Evolutionary conservation across 1,139 yeast genomes (phyloP), one percentile per base, ranked within the genome.

Genomic region (Debaryomyces robertsiae): DNA sequence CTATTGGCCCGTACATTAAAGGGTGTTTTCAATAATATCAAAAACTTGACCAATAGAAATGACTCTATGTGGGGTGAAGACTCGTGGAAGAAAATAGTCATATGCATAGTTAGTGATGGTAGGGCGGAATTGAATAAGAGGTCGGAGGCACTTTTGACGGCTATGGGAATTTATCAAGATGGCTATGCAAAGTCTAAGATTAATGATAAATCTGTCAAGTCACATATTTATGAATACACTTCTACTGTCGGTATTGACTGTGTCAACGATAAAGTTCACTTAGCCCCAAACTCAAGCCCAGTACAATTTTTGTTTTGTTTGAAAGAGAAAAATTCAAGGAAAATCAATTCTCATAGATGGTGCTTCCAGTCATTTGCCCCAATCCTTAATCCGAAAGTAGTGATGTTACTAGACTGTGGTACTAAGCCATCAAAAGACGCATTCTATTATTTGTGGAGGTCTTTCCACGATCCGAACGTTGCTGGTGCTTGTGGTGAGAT

Each of bases 401-500:
- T 87, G 34, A 78, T 85, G 58, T 67, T 86, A 43, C 67, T 86
- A 38, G 95, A 86, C 60, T 88, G 90, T 44, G 95, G 95, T 48
- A 86, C 95, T 4, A 79, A 79, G 46, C 94, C 95, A 1, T 73
- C 82, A 6, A 72, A 75, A 46, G 84, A 82, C 52, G 79, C 94
- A n/a, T 75, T 86, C 41, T 86, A 80, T 61, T 81, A 82, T 52
- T 69, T 86, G 43, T 86, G 95, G 95, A 79, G 77, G 55, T 65
- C 84, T 9, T 86, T 86, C 60, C 81, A 82, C 49, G 84, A 85
- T 57, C 78, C 83, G 1, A 72, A 76, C 43, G 88, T 86, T n/a
- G 95, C 90, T 0, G 95, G 95, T 15, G 90, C 94, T 2, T 86
- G 95, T 73, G 95, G 95, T 19, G 95, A 86, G 57, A 85, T 86